Percentiles rank a stretch among this genome's conserved stretches.
Conservation (phyloP, 1,284 basidiomycete genomes). For the Microbotryum saponariae region DNA sequence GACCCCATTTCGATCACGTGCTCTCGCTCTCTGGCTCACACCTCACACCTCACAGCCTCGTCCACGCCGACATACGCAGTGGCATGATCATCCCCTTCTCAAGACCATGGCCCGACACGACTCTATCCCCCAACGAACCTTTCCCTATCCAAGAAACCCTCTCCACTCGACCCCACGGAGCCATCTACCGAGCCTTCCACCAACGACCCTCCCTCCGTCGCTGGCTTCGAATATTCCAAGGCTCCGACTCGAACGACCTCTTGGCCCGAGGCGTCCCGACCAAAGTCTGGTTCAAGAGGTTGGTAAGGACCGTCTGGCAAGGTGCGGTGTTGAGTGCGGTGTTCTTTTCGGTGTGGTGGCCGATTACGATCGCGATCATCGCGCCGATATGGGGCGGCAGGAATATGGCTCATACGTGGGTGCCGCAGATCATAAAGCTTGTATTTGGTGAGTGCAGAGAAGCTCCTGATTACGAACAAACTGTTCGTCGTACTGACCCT, state of each 20-base stretch:
- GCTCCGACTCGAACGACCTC: constrained; percentile 40
- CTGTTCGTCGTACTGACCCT: background rate
- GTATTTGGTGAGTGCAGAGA: constrained; percentile 32
- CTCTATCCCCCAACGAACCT: constrained; percentile 18
- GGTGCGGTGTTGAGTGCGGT: constrained; percentile 41
- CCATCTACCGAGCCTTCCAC: constrained; percentile 31
- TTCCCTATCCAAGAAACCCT: constrained; percentile 10
- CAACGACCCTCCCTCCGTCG: constrained; percentile 29
- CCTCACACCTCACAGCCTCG: constrained; percentile 17
- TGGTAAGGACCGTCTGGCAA: constrained; percentile 40
- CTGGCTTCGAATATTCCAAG: constrained; percentile 37
- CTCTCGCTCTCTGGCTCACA: too few relatives aligned
- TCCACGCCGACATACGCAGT: constrained; percentile 35
- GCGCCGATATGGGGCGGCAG: constrained; percentile 37
- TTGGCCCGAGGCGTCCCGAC: constrained; percentile 31
- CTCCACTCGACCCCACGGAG: constrained; percentile 11
- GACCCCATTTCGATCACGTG: too few relatives aligned
- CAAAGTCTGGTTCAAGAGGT: constrained; percentile 27
- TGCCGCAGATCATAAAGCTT: constrained; percentile 40
- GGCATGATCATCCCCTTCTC: constrained; percentile 31
- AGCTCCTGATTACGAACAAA: background rate
- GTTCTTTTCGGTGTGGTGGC: constrained; percentile 43
- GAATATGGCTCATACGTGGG: constrained; percentile 39
- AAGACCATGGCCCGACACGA: constrained; percentile 33
- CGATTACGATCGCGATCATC: constrained; percentile 39